These are phyloP conservation scores for Senna tora DNA, from an alignment of 306 rosid species.

Conservation along the genomic window DNA sequence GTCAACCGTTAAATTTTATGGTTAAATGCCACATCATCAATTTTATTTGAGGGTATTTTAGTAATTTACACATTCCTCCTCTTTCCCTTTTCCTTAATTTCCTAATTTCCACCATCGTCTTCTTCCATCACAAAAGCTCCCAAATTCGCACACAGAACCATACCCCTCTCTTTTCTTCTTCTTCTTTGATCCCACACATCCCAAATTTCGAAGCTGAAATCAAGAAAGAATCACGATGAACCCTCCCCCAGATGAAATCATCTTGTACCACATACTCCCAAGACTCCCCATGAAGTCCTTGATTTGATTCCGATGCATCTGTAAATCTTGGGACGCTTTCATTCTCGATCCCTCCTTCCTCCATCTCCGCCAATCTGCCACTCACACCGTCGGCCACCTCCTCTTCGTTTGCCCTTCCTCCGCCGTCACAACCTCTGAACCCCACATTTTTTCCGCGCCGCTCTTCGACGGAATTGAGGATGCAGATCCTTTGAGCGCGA, in stretches of 20 bases:
- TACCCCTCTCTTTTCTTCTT: neutral
- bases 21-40: too few relatives aligned
- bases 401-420: slow-evolving; percentile 7
- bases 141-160: neutral
- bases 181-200: too few relatives aligned
- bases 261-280: neutral
- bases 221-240: neutral
- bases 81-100: too few relatives aligned
- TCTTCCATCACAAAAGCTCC: neutral
- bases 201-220: neutral
- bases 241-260: neutral
- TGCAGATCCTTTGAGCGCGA: neutral
- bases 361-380: neutral
- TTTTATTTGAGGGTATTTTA: too few relatives aligned
- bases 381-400: neutral
- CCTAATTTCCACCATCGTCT: too few relatives aligned
- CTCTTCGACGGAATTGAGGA: neutral
- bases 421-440: neutral
- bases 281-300: neutral
- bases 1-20: too few relatives aligned
- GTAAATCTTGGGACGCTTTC: neutral
- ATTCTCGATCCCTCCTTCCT: neutral
- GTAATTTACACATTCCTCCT: too few relatives aligned
- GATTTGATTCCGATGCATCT: neutral
- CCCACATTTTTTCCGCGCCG: neutral